Percentiles rank a stretch among this genome's conserved stretches.
phyloP scores from a whole-genome alignment of 495 filamentous ascomycete species.

The Chlorociboria aeruginascens region DNA sequence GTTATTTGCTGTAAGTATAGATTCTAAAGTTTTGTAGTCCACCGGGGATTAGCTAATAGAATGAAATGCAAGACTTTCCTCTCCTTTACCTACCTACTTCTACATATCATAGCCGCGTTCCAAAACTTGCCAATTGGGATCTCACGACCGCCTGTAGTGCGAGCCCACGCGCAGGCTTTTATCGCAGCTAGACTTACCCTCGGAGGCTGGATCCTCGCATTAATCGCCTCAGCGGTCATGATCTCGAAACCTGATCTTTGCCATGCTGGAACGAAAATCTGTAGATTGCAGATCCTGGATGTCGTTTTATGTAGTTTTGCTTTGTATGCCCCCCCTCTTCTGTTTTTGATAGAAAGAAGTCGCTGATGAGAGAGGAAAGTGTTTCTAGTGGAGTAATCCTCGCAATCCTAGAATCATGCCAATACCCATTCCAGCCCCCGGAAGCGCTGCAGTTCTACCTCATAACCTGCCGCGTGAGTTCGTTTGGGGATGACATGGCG shows the following conservation, averaged over 20 bases:
- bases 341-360: no score
- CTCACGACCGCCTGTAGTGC: conserved; percentile 3
- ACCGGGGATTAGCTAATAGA: background rate
- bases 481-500: conserved; percentile 7
- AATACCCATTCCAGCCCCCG: conserved; percentile 12
- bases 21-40: background rate
- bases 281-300: conserved; percentile 5
- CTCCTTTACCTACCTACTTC: conserved; percentile 7
- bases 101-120: conserved; percentile 5
- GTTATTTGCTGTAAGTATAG: conserved; percentile 5
- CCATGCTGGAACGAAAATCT: background rate
- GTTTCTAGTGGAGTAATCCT: conserved; percentile 7
- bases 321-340: conserved; percentile 2
- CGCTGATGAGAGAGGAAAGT: conserved; percentile 1
- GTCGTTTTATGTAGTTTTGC: conserved; percentile 6
- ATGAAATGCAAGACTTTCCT: conserved; percentile 2
- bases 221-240: conserved; percentile 4
- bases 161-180: conserved; percentile 8
- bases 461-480: conserved; percentile 7
- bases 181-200: conserved; percentile 8
- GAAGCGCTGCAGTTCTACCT: background rate
- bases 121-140: conserved; percentile 7
- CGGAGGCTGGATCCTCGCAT: conserved; percentile 5
- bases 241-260: conserved; percentile 3
- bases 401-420: conserved; percentile 9